Base-by-base conservation (phyloP, 176 grass and related monocot species). In the Carex pumila region DNA sequence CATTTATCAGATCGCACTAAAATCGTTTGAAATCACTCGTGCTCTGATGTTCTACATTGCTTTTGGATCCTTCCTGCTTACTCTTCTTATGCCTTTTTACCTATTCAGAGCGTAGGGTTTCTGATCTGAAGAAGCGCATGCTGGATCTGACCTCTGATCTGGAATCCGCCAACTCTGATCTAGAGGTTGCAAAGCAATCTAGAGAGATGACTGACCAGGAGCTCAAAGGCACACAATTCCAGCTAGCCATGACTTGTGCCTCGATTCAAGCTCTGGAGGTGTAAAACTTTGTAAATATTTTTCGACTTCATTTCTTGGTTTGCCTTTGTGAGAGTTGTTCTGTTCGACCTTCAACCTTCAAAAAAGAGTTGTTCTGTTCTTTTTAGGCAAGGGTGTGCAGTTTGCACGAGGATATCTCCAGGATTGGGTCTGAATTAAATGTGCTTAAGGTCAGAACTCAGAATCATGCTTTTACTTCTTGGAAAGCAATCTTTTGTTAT, bases 381-480 rank as follows among this genome's bases (percentile, higher is more conserved):
- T 69, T 85, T 29, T 17, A 97, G 95, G 87, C 84, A 31, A 91
- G 87, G 63, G 86, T 81, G 77, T 79, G 66, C 66, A 30, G 43
- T 39, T 78, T 94, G 29, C 89, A 94, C 39, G 82, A 91, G 65
- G 79, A 98, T 29, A 91, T 98, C 81, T 78, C 88, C 8, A 90
- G 77, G 79, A 39, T 71, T 25, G 61, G 81, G 15, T 91, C 90
- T 47, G 14, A 91, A 6, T 63, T 98, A 30, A 88, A 88, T 3
- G 73, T 58, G 77, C 86, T 93, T 52, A 98, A 93, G 88, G 95
- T 98, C 39, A 59, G 70, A 60, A 12, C n/a, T 98, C 39, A 59
- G 70, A 60, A 12, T 25, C 47, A 41, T 45, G n/a, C 39, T 82
- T 63, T 64, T 60, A 64, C 60, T 64, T 45, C 32, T 54, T 79